Base-by-base conservation (phyloP, 2,329 filamentous ascomycete species). In the Cladosporium colombiae region DNA sequence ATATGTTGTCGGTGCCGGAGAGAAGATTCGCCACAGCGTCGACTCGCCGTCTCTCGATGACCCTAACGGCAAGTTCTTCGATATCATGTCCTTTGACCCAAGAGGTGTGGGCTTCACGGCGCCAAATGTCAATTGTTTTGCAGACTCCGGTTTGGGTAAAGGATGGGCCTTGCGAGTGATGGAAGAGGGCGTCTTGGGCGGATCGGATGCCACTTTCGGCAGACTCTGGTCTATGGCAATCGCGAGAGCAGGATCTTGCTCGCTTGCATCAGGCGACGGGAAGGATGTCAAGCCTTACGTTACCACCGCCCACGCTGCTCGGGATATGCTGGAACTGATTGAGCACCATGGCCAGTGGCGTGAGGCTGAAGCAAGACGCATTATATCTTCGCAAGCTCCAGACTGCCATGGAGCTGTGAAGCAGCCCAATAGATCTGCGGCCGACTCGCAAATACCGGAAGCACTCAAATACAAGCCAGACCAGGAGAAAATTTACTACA, bases 301-400 rank as follows among this genome's bases (percentile, higher is more conserved):
- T 55, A 79, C 78, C 18, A 84, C 83, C 0, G 80, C 81, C 1
- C 79, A 78, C 27, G 80, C 82, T 2, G 82, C 81, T 1, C 74
- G 79, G 46, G 82, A 85, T 67, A 84, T 85, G 81, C 72, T 85
- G 8, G 78, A 80, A 49, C 77, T 85, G 40, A 74, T 80, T 13
- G 82, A 85, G 67, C 62, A 61, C 29, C 79, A 81, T 64, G 79
- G 72, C 35, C 67, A 67, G 31, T 75, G 72, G 72, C 69, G 73
- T 18, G 69, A 74, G 53, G n/a, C 71, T 25, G 70, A 80, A 57
- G 68, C 69, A 5, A 66, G 46, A 21, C 50, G 64, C n/a, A 33
- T 70, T 1, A 21, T 68, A 5, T 27, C 27, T 7, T 21, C 35
- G n/a, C 56, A 46, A 37, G 1, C 6, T 10, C 10, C 14, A 13